phyloP scores from a whole-genome alignment of 2,329 filamentous ascomycete species.

The Xylaria sp. region DNA sequence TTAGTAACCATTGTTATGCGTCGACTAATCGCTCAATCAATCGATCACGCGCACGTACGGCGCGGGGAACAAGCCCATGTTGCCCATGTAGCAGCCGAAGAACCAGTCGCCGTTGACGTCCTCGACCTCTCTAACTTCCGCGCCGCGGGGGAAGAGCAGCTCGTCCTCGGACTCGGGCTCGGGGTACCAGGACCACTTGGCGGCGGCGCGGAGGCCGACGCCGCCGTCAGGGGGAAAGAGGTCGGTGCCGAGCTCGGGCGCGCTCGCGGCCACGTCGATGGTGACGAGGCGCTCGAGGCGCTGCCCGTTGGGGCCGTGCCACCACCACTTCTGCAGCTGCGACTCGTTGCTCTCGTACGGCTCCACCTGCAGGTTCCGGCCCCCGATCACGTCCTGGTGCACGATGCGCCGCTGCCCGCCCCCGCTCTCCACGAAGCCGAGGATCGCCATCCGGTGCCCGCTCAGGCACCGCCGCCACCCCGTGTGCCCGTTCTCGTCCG shows the following conservation, averaged over 20 bases:
- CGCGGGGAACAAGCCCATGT: constrained; percentile 77
- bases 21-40: too few relatives aligned
- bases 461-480: constrained; percentile 84
- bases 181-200: constrained; percentile 80
- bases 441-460: constrained; percentile 82
- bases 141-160: constrained; percentile 79
- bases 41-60: constrained; percentile 66
- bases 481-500: constrained; percentile 71
- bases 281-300: constrained; percentile 53
- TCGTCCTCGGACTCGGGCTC: constrained; percentile 69
- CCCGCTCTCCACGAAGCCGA: constrained; percentile 72
- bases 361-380: constrained; percentile 67
- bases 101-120: constrained; percentile 92
- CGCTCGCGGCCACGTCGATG: constrained; percentile 51
- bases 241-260: constrained; percentile 37
- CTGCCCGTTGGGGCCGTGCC: constrained; percentile 45
- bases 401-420: constrained; percentile 70
- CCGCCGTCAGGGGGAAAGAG: constrained; percentile 77
- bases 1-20: not conserved
- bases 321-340: constrained; percentile 55
- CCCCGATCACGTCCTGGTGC: constrained; percentile 76
- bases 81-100: constrained; percentile 82
- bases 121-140: constrained; percentile 80
- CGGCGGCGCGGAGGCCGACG: constrained; percentile 63
- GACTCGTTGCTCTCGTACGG: constrained; percentile 40